Conservation (phyloP, 169 alveolate genomes). For the Cyclospora cayetanensis region DNA sequence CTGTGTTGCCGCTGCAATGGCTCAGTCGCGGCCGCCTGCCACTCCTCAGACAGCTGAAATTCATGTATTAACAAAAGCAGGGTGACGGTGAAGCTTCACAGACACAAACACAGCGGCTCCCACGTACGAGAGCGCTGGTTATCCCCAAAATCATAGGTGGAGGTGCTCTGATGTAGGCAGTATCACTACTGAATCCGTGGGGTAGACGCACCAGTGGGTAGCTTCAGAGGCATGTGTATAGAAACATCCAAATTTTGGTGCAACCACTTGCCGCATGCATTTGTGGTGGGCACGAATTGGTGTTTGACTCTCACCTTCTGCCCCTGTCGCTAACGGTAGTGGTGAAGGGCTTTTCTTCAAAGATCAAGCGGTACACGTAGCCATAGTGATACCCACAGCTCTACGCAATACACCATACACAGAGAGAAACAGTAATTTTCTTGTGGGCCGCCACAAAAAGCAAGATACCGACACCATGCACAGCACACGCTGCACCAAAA, state of each 20-base stretch:
- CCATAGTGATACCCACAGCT: slow-evolving; percentile 68
- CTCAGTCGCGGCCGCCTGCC: slow-evolving; percentile 58
- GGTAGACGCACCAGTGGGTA: too few species aligned
- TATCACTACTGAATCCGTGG: too few species aligned
- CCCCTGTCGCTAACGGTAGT: slow-evolving; percentile 64
- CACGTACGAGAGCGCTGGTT: too few species aligned
- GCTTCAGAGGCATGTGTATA: not conserved
- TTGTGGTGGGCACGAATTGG: not conserved
- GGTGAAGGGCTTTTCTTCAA: slow-evolving; percentile 72
- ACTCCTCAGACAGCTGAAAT: slow-evolving; percentile 45
- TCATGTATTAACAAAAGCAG: not conserved
- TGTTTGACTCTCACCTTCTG: slow-evolving; percentile 29
- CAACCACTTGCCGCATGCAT: not conserved
- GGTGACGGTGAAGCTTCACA: too few species aligned
- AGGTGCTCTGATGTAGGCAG: too few species aligned
- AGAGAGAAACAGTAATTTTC: not conserved
- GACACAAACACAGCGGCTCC: too few species aligned
- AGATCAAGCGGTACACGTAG: slow-evolving; percentile 69
- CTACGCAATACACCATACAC: slow-evolving; percentile 5
- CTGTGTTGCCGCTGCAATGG: slow-evolving; percentile 49
- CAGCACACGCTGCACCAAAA: not conserved
- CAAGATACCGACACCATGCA: not conserved
- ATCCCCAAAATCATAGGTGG: too few species aligned
- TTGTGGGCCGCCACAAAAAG: too few species aligned
- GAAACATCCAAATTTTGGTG: not conserved